Conservation (phyloP, 768 basidiomycete genomes). For the Ephemerocybe angulata region DNA sequence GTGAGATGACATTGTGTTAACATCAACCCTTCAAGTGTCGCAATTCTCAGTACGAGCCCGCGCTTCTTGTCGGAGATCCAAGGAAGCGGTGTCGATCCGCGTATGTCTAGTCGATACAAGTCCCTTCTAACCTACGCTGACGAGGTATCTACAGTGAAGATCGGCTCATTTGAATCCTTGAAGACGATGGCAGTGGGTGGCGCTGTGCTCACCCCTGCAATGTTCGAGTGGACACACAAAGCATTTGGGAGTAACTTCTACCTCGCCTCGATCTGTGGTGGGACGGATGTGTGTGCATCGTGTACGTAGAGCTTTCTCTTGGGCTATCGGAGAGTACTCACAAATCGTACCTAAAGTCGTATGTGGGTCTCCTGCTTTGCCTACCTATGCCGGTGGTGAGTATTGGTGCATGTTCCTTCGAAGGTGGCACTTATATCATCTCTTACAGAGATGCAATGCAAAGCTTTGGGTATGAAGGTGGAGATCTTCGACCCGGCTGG, state of each 20-base stretch:
- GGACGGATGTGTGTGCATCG: slow-evolving; percentile 67
- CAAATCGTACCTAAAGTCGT: slow-evolving; percentile 43
- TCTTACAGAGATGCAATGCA: slow-evolving; percentile 57
- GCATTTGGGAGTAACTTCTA: slow-evolving; percentile 56
- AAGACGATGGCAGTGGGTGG: slow-evolving; percentile 55
- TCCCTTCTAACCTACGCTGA: background rate
- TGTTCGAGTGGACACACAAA: slow-evolving; percentile 62
- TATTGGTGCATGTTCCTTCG: background rate
- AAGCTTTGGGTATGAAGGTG: slow-evolving; percentile 61
- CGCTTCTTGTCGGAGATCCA: slow-evolving; percentile 64
- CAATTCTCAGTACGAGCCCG: slow-evolving; percentile 50
- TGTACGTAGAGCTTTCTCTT: slow-evolving; percentile 37
- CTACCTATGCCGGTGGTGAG: slow-evolving; percentile 62
- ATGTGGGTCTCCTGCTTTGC: slow-evolving; percentile 41
- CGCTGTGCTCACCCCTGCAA: slow-evolving; percentile 60
- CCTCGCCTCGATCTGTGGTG: slow-evolving; percentile 57
- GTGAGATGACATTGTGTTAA: no score
- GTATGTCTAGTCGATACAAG: slow-evolving; percentile 27
- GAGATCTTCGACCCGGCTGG: slow-evolving; percentile 55
- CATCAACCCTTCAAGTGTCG: slow-evolving; percentile 27
- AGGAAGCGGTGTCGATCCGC: slow-evolving; percentile 51
- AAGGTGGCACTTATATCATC: background rate
- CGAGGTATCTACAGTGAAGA: slow-evolving; percentile 32
- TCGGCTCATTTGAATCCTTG: slow-evolving; percentile 54
- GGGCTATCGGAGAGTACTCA: background rate